phyloP scores from a whole-genome alignment of 2,329 filamentous ascomycete species.

The Xylariaceae sp. region DNA sequence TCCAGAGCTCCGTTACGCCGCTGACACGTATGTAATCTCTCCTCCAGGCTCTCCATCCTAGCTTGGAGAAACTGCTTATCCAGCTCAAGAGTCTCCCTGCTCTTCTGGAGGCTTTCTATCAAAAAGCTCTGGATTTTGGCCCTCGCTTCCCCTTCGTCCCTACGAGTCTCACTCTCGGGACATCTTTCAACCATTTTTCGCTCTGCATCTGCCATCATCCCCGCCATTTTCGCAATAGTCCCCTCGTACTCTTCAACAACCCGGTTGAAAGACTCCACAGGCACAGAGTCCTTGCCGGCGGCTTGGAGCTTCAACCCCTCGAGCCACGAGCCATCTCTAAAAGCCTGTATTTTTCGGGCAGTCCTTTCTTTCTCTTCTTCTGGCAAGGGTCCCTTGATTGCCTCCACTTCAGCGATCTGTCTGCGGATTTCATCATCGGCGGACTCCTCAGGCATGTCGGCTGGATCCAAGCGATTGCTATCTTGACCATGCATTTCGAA shows the following conservation, averaged over 20 bases:
- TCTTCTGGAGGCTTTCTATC: no score
- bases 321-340: slow-evolving; percentile 22
- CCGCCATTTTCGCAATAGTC: slow-evolving; percentile 13
- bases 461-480: no score
- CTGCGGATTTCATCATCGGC: slow-evolving; percentile 19
- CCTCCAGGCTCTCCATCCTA: no score
- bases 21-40: no score
- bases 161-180: no score
- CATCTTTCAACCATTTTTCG: not conserved
- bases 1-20: no score
- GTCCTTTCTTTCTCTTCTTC: slow-evolving; percentile 18
- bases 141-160: no score
- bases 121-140: no score
- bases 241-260: slow-evolving; percentile 24
- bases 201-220: not conserved
- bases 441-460: not conserved
- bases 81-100: no score
- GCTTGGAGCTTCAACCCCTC: slow-evolving; percentile 18
- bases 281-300: slow-evolving; percentile 14
- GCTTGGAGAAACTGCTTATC: no score
- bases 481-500: not conserved
- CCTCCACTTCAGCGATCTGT: slow-evolving; percentile 15
- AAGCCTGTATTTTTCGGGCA: slow-evolving; percentile 4
- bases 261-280: slow-evolving; percentile 27
- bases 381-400: not conserved